Evolutionary conservation across 495 filamentous ascomycete genomes (phyloP).

Genomic region (Oleoguttula mirabilis): DNA sequence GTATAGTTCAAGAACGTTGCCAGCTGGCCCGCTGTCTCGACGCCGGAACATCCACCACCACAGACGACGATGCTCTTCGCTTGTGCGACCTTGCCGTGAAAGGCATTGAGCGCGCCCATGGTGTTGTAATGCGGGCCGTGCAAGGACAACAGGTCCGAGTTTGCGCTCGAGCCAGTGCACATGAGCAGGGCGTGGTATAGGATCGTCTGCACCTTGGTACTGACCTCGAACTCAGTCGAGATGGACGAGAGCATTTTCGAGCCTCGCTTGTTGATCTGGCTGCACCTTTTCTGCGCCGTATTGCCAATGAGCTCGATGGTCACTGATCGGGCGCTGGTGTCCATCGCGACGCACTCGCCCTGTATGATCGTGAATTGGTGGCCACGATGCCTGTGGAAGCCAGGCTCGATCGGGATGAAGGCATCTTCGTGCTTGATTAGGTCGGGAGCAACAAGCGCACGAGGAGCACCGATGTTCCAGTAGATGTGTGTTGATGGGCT

Average conservation of each 20-base stretch:
- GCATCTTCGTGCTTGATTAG: slow-evolving; percentile 34
- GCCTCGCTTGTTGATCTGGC: slow-evolving; percentile 5
- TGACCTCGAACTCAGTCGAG: neutral
- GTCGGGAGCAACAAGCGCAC: slow-evolving; percentile 32
- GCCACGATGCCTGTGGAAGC: slow-evolving; percentile 44
- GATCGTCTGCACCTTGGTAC: slow-evolving; percentile 15
- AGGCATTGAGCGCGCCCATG: slow-evolving; percentile 18
- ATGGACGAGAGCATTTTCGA: neutral
- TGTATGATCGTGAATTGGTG: slow-evolving; percentile 45
- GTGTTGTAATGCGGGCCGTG: slow-evolving; percentile 25
- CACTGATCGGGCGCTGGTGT: slow-evolving; percentile 24
- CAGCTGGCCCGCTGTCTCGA: slow-evolving; percentile 25
- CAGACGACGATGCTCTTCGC: slow-evolving; percentile 21
- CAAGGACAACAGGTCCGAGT: slow-evolving; percentile 23
- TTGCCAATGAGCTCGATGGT: slow-evolving; percentile 34
- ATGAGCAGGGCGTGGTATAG: slow-evolving; percentile 27
- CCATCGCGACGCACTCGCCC: slow-evolving; percentile 42
- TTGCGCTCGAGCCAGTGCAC: slow-evolving; percentile 20
- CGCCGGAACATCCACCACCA: slow-evolving; percentile 22
- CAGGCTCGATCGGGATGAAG: slow-evolving; percentile 38
- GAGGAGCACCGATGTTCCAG: slow-evolving; percentile 41
- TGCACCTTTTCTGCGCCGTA: slow-evolving; percentile 41
- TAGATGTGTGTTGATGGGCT: slow-evolving; percentile 42
- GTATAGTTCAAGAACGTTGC: slow-evolving; percentile 18
- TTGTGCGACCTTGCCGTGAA: slow-evolving; percentile 16